phyloP scores from a whole-genome alignment of 331 rosid species.

The Phaseolus coccineus region DNA sequence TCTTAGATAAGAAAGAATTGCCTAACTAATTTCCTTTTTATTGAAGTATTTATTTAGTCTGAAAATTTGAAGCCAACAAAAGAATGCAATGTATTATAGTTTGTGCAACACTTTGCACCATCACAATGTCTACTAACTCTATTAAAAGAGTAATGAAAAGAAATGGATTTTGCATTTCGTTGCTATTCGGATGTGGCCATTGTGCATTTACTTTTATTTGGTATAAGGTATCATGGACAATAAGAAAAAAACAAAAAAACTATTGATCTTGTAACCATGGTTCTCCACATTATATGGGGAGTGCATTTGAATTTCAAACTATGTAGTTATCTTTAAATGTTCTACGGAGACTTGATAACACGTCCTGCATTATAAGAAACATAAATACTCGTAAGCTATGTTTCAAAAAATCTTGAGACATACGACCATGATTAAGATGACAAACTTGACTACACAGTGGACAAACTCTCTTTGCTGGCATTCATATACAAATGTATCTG shows the following conservation, averaged over 20 bases:
- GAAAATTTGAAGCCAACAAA: no score
- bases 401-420: slow-evolving; percentile 15
- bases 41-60: no score
- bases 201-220: no score
- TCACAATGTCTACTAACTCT: no score
- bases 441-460: slow-evolving; percentile 88
- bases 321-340: slow-evolving; percentile 54
- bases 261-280: slow-evolving; percentile 39
- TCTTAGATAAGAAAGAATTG: no score
- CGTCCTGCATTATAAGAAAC: slow-evolving; percentile 64
- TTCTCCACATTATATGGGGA: slow-evolving; percentile 45
- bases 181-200: no score
- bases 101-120: no score
- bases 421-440: slow-evolving; percentile 27
- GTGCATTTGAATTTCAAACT: slow-evolving; percentile 28
- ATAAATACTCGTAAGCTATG: slow-evolving; percentile 1
- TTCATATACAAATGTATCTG: slow-evolving; percentile 90
- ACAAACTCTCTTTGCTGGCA: slow-evolving; percentile 74
- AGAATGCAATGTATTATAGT: no score
- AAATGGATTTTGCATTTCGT: no score
- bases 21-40: no score
- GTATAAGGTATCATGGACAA: no score
- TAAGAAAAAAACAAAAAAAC: neutral
- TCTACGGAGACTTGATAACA: slow-evolving; percentile 63
- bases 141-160: no score